Evolutionary conservation across 768 basidiomycete genomes (phyloP), one percentile per base, ranked within the genome.

Genomic region (Pisolithus tinctorius): DNA sequence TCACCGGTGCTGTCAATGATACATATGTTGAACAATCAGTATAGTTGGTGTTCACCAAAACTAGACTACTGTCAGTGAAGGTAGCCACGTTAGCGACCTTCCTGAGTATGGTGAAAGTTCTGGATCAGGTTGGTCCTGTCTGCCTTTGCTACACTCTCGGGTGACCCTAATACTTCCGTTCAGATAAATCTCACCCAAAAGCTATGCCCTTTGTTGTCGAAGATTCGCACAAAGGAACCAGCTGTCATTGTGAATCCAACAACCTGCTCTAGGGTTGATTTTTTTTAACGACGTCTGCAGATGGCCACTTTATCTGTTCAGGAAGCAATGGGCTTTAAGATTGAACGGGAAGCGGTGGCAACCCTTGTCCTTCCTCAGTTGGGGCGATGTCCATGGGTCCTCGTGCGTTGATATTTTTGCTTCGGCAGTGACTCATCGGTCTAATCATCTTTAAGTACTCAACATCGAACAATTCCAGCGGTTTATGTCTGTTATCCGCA

Each of bases 301-400:
- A 87, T 93, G 82, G 88, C 88, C 2, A 92, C 92, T 0, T 72
- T 93, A 40, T 80, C 79, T 20, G 92, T 97, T 0, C 94, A 97
- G 69, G 93, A 94, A 66, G 91, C 91, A 1, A 97, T 96, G 94
- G 93, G 94, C 8, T 78, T 83, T 58, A 96, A 95, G 64, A 84
- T 97, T 2, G 94, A 96, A 58, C 80, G 93, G 45, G 92, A 94
- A 68, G 91, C 93, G 9, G 88, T 93, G 10, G 91, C 91, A 2
- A 89, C 86, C 0, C 74, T 92, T 40, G 88, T 95, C 29, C 72
- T 95, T 11, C 92, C 92, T 8, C 92, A 95, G 73, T 70, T 94
- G 26, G 96, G 96, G 75, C 86, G 3, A 97, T 99, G 93, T 93
- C 89, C 3, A 95, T 98, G 73, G 94, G 93, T 25, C 94, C 94